These are phyloP conservation scores for Neonectria neomacrospora DNA, from an alignment of 2,329 filamentous ascomycete genomes.

Conservation along the genomic window DNA sequence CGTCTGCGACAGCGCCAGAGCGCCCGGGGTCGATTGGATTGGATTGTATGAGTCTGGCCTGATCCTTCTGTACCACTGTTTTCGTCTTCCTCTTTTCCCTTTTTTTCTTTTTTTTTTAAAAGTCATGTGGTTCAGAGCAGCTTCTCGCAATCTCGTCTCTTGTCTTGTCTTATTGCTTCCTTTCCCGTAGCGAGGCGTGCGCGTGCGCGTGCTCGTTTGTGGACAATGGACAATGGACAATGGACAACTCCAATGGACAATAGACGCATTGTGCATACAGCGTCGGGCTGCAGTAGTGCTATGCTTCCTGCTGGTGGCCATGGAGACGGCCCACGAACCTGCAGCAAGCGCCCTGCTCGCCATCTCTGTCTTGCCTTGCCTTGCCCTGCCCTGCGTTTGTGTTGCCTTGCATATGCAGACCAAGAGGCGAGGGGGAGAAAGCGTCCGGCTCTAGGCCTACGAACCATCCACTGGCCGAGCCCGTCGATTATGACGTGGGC, in stretches of 20 bases:
- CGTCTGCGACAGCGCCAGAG: constrained; percentile 19
- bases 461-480: constrained; percentile 8
- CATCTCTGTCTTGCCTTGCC: constrained; percentile 23
- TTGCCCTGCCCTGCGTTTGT: constrained; percentile 32
- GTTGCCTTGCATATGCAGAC: constrained; percentile 43
- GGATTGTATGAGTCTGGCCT: constrained; percentile 22
- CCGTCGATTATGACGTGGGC: too few relatives aligned
- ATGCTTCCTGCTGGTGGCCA: constrained; percentile 17
- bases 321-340: constrained; percentile 34
- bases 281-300: neutral
- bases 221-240: neutral
- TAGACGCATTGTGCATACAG: neutral
- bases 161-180: neutral
- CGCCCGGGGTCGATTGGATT: constrained; percentile 10
- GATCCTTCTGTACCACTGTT: constrained; percentile 14
- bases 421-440: constrained; percentile 15
- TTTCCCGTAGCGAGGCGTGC: neutral
- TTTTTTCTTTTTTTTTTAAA: neutral
- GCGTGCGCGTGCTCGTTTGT: too few relatives aligned
- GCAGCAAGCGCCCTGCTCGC: constrained; percentile 30
- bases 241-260: neutral
- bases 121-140: neutral
- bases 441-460: constrained; percentile 21
- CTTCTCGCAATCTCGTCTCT: neutral
- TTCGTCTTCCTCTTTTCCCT: constrained; percentile 1